Evolutionary conservation across 176 grass and related monocot genomes (phyloP).

Genomic region (Oryza brachyantha): DNA sequence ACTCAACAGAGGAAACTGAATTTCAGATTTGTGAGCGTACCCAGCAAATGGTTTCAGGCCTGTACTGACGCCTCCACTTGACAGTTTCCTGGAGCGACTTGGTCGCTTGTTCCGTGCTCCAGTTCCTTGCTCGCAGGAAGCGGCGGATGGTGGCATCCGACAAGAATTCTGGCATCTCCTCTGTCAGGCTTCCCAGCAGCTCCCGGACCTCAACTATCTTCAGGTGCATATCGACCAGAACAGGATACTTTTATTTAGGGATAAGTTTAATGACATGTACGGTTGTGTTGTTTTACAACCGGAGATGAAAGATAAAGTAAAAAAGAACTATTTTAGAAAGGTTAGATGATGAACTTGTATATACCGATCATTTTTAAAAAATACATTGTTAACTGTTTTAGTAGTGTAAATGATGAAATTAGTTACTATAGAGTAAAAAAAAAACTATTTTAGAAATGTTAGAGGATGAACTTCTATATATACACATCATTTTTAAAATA

Average conservation of each 20-base stretch:
- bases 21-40: neutral
- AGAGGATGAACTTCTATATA: too few relatives aligned
- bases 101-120: conserved; percentile 32
- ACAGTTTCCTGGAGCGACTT: conserved; percentile 45
- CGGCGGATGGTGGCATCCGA: conserved; percentile 42
- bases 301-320: too few relatives aligned
- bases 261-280: too few relatives aligned
- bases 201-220: conserved; percentile 51
- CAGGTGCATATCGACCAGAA: neutral
- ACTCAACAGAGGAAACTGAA: neutral
- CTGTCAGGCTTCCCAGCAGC: conserved; percentile 9
- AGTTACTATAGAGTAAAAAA: too few relatives aligned
- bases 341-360: too few relatives aligned
- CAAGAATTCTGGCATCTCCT: conserved; percentile 34
- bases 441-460: too few relatives aligned
- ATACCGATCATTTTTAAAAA: too few relatives aligned
- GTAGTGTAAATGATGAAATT: too few relatives aligned
- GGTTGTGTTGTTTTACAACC: too few relatives aligned
- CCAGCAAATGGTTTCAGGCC: conserved; percentile 48
- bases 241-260: neutral
- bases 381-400: too few relatives aligned
- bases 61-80: conserved; percentile 51
- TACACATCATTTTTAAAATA: too few relatives aligned
- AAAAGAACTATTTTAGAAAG: too few relatives aligned
- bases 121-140: conserved; percentile 39